These are phyloP conservation scores for Metschnikowia noctiluminum DNA, from an alignment of 805 yeast genomes.

Conservation along the genomic window DNA sequence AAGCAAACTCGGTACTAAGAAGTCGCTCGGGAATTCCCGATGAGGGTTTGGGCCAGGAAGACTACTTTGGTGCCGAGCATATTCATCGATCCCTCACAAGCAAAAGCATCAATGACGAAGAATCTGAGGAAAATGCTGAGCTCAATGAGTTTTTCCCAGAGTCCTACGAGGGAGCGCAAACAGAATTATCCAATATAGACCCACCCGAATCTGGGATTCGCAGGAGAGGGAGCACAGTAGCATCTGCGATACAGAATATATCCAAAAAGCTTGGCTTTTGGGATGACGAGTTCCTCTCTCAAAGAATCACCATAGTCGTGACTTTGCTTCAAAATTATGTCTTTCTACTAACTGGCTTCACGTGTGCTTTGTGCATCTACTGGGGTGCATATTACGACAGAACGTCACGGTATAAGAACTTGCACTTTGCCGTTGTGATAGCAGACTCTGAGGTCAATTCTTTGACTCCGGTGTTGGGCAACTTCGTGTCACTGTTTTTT, in stretches of 20 bases:
- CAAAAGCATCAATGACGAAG: neutral
- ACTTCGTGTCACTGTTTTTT: slow-evolving; percentile 20
- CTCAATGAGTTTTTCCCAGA: neutral
- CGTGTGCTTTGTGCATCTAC: slow-evolving; percentile 25
- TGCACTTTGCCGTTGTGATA: slow-evolving; percentile 25
- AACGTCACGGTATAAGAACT: slow-evolving; percentile 17
- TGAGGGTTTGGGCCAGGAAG: slow-evolving; percentile 7
- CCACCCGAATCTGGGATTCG: neutral
- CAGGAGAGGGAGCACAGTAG: slow-evolving; percentile 22
- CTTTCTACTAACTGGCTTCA: slow-evolving; percentile 22
- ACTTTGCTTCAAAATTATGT: slow-evolving; percentile 25
- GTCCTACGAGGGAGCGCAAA: neutral
- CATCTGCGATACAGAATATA: slow-evolving; percentile 19
- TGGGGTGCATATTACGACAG: slow-evolving; percentile 32
- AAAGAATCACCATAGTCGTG: slow-evolving; percentile 20
- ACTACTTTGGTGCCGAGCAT: slow-evolving; percentile 5
- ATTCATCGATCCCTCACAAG: slow-evolving; percentile 4
- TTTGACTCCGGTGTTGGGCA: slow-evolving; percentile 25
- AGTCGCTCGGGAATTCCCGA: neutral
- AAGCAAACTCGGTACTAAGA: neutral
- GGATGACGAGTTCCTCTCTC: slow-evolving; percentile 27
- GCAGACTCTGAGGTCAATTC: slow-evolving; percentile 24
- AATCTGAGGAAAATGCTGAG: neutral
- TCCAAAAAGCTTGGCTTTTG: slow-evolving; percentile 24
- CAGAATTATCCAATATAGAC: neutral